phyloP scores from a whole-genome alignment of 2,329 filamentous ascomycete species.

The Phialocephala sp. region DNA sequence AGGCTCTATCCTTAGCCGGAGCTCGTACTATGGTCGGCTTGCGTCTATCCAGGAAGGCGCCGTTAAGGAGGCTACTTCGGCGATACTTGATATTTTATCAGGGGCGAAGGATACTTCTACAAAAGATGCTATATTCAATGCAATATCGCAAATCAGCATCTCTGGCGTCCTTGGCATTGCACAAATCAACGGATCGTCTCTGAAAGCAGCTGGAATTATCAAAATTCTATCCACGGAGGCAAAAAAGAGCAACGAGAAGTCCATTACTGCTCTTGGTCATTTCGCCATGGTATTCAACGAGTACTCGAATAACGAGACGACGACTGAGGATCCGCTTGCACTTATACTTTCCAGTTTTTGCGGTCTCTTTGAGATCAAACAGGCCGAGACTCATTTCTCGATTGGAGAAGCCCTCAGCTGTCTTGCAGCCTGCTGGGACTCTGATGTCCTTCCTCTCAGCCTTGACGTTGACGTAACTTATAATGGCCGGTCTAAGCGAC shows the following conservation, averaged over 20 bases:
- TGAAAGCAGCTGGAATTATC: conserved; percentile 49
- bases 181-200: conserved; percentile 32
- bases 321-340: conserved; percentile 49
- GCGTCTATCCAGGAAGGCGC: conserved; percentile 45
- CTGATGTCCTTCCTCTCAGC: conserved; percentile 75
- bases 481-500: conserved; percentile 48
- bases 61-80: conserved; percentile 49
- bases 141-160: conserved; percentile 66
- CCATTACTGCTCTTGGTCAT: conserved; percentile 81
- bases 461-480: conserved; percentile 71
- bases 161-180: conserved; percentile 54
- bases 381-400: conserved; percentile 87
- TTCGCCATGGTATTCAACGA: conserved; percentile 68
- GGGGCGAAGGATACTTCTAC: conserved; percentile 60
- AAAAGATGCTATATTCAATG: conserved; percentile 60
- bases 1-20: conserved; percentile 62
- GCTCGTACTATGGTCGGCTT: conserved; percentile 53
- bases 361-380: conserved; percentile 80
- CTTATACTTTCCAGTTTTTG: conserved; percentile 73
- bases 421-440: conserved; percentile 80
- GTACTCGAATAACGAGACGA: conserved; percentile 44
- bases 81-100: conserved; percentile 57
- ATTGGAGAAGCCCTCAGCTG: conserved; percentile 88
- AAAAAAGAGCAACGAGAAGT: conserved; percentile 80
- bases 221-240: conserved; percentile 70